Conservation (phyloP, 192 early-diverging fungal genomes). For the Podila epigama region DNA sequence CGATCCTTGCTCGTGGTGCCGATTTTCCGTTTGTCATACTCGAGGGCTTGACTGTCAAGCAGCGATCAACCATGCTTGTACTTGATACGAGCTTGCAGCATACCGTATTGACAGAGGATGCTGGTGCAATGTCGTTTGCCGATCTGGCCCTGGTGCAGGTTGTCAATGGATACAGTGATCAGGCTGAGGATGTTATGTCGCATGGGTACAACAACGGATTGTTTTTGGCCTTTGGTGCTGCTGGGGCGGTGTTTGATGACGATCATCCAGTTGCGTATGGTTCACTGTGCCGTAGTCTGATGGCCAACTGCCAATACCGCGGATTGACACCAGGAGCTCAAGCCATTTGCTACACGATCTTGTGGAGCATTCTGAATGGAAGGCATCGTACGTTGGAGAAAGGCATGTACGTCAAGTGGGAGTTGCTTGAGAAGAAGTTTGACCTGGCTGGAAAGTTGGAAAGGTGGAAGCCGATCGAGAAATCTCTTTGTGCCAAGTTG, state of each 20-base stretch:
- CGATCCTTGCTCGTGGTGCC: neutral
- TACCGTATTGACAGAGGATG: neutral
- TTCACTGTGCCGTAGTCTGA: neutral
- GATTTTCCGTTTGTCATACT: constrained; percentile 5
- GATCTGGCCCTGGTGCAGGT: neutral
- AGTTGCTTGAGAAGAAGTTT: neutral
- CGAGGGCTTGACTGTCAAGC: neutral
- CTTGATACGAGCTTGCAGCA: neutral
- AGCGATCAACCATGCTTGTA: neutral
- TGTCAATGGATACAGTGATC: constrained; percentile 6
- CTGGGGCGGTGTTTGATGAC: neutral
- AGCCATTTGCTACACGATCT: constrained; percentile 4
- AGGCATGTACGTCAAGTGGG: constrained; percentile 1
- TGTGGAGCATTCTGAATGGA: neutral
- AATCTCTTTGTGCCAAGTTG: neutral
- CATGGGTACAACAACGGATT: constrained; percentile 2
- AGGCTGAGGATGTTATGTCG: neutral
- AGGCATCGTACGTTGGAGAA: neutral
- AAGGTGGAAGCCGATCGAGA: constrained; percentile 2
- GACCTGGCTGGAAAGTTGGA: constrained; percentile 1
- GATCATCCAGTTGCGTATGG: constrained; percentile 1
- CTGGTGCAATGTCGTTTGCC: constrained; percentile 3
- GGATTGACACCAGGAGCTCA: neutral
- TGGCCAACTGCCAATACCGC: neutral
- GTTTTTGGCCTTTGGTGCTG: constrained; percentile 1